These are phyloP conservation scores for Saccharomyces jurei DNA, from an alignment of 805 yeast species.

Conservation along the genomic window DNA sequence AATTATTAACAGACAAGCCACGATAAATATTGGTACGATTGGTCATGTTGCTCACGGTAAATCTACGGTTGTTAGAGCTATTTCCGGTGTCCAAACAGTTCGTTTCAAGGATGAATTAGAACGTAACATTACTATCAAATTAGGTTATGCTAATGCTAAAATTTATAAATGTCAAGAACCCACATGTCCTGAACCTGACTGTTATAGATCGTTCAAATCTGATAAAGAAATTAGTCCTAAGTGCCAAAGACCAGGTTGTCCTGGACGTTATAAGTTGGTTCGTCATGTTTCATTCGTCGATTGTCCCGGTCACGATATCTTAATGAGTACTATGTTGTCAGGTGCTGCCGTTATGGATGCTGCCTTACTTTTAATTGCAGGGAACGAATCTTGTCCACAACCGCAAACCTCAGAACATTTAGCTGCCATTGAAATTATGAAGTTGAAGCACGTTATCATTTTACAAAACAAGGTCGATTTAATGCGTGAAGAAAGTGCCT, in stretches of 20 bases:
- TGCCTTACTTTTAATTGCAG: conserved; percentile 89
- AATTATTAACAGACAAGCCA: conserved; percentile 97
- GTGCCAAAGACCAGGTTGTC: conserved; percentile 80
- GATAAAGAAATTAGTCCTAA: conserved; percentile 93
- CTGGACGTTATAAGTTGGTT: conserved; percentile 79
- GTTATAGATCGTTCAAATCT: conserved; percentile 89
- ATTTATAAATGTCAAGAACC: conserved; percentile 87
- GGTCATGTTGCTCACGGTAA: conserved; percentile 97
- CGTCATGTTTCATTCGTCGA: conserved; percentile 98
- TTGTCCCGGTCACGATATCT: conserved; percentile 99
- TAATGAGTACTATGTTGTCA: conserved; percentile 99
- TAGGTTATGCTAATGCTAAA: conserved; percentile 98
- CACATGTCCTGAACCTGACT: conserved; percentile 84
- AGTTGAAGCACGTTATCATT: conserved; percentile 90
- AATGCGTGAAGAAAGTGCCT: conserved; percentile 94
- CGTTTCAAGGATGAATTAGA: conserved; percentile 98
- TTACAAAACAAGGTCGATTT: conserved; percentile 97
- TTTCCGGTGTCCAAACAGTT: conserved; percentile 97
- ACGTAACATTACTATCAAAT: conserved; percentile 96
- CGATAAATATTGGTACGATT: conserved; percentile 95
- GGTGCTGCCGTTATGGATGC: conserved; percentile 99
- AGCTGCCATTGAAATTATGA: conserved; percentile 99
- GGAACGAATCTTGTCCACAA: conserved; percentile 98
- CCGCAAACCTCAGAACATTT: conserved; percentile 99
- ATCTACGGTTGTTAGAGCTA: conserved; percentile 88